Base-by-base conservation (phyloP, 305 asterid species). In the Fraxinus floribunda region DNA sequence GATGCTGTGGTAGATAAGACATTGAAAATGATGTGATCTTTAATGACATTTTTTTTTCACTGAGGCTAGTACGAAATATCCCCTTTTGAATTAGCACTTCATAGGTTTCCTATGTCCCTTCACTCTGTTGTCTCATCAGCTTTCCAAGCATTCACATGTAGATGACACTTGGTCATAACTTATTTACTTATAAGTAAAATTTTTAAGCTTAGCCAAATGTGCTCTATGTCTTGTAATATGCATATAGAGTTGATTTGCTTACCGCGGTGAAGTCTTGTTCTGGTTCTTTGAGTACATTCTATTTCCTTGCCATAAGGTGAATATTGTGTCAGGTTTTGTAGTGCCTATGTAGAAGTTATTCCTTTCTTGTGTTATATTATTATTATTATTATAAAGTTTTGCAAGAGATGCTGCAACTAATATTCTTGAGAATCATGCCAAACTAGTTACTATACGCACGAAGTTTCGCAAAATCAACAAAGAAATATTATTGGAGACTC, bases 1-100 rank as follows among this genome's bases (percentile, higher is more conserved):
- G 80, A 80, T 76, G 46, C 74, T 66, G 18, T 30, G 75, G 64
- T 49, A 49, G 64, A 49, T 79, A 76, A 22, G 36, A 35, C 38
- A 73, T 79, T 76, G 26, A 38, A 68, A 72, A 49, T 76, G 71
- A 55, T 78, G 81, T 29, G 38, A 29, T 4, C 36, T 29, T 10
- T 11, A 68, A 24, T 68, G 38, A 29, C 38, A 8, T 41, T 66
- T 9, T 22, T 68, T 29, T 68, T 60, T 60, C 5, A 22, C 15
- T 20, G 71, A 60, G 24, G 29, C 71, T 60, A 60, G 70, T 60
- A 22, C 4, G 9, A 68, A 68, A 11, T 4, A 68, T 46, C 18
- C 57, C 18, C 71, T 20, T 62, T 62, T 22, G 32, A 62, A 62
- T 20, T 62, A 62, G 32, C 32, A 62, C 71, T 62, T 62, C 32